A percentile compares a stretch with the other conserved stretches of the same genome.
These are phyloP conservation scores for Aureobasidium sp. DNA, from an alignment of 2,329 filamentous ascomycete species.

Conservation along the genomic window DNA sequence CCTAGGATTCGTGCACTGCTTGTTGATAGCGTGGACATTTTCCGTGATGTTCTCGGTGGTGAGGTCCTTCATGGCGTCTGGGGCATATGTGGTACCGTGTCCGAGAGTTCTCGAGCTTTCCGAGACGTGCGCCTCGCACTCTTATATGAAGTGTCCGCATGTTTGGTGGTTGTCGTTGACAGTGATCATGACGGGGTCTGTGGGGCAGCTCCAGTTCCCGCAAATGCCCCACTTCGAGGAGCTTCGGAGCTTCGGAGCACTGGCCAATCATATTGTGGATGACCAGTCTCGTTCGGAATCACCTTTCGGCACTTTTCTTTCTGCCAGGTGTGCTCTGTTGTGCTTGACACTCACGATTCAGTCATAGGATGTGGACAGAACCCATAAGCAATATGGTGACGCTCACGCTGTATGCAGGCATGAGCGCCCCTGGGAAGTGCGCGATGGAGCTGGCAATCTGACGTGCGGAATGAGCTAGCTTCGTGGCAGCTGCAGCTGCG, in stretches of 20 bases:
- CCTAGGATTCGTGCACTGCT: conserved; percentile 54
- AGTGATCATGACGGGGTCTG: background rate
- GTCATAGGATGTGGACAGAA: background rate
- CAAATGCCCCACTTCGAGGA: background rate
- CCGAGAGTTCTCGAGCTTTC: background rate
- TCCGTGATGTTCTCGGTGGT: conserved; percentile 70
- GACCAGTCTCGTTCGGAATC: background rate
- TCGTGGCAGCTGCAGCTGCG: background rate
- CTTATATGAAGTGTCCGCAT: background rate
- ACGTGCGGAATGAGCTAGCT: background rate
- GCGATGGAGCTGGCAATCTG: background rate
- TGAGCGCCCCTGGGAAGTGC: background rate
- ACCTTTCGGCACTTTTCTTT: background rate
- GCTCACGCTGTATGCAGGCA: too few species aligned
- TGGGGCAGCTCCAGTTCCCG: background rate
- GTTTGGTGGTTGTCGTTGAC: background rate
- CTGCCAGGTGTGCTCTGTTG: background rate
- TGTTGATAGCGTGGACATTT: conserved; percentile 65
- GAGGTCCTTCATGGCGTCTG: conserved; percentile 50
- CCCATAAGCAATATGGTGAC: background rate
- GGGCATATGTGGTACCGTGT: background rate
- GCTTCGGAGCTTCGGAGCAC: conserved; percentile 1
- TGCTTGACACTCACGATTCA: background rate
- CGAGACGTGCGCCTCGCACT: background rate
- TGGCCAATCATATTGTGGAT: background rate